These are phyloP conservation scores for Sonneratia alba DNA, from an alignment of 345 rosid species.

Conservation along the genomic window DNA sequence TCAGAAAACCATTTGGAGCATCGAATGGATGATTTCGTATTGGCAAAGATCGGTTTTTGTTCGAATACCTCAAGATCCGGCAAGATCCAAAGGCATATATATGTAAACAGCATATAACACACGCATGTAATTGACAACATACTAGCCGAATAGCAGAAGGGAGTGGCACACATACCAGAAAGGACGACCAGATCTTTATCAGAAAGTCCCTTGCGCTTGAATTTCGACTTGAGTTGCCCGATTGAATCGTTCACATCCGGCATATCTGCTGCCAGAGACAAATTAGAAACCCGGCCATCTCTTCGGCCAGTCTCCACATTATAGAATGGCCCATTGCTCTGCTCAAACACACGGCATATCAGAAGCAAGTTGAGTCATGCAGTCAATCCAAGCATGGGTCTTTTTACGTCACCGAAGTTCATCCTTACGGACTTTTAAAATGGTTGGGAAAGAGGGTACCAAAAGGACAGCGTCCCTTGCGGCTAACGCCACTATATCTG, in stretches of 20 bases:
- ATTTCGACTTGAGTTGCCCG: slow-evolving; percentile 40
- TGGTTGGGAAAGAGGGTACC: slow-evolving; percentile 24
- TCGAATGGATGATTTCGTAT: too few relatives aligned
- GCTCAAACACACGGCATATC: neutral
- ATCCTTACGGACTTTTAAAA: too few relatives aligned
- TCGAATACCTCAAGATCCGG: too few relatives aligned
- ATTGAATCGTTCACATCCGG: slow-evolving; percentile 61
- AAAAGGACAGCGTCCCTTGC: slow-evolving; percentile 68
- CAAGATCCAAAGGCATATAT: neutral
- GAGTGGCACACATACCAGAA: slow-evolving; percentile 26
- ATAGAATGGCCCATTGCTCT: slow-evolving; percentile 56
- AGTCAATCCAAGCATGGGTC: neutral
- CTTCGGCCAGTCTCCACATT: slow-evolving; percentile 58
- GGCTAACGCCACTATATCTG: slow-evolving; percentile 74
- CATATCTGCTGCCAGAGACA: slow-evolving; percentile 42
- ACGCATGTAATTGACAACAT: too few relatives aligned
- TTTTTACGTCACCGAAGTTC: neutral
- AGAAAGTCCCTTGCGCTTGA: slow-evolving; percentile 50
- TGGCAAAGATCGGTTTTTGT: too few relatives aligned
- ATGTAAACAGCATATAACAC: neutral
- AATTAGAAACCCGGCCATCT: slow-evolving; percentile 54
- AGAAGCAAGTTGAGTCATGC: neutral
- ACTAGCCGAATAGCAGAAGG: slow-evolving; percentile 10
- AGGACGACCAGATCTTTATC: slow-evolving; percentile 78
- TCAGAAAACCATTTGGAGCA: neutral